These are phyloP conservation scores for Exophiala mesophila DNA, from an alignment of 2,329 filamentous ascomycete genomes.

Conservation along the genomic window DNA sequence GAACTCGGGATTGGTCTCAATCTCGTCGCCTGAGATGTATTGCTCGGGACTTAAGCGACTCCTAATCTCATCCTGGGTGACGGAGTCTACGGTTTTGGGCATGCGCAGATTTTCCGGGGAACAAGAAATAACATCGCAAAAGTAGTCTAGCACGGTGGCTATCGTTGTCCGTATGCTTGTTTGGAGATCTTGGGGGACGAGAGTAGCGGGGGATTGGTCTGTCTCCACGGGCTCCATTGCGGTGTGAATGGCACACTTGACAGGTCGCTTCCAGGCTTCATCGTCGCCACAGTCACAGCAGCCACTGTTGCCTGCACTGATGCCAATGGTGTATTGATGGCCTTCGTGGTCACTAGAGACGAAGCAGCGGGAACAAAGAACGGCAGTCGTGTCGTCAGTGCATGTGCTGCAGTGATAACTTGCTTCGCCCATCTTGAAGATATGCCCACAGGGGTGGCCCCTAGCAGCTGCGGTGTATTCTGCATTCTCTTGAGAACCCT, in stretches of 20 bases:
- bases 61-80: constrained; percentile 71
- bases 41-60: constrained; percentile 74
- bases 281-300: constrained; percentile 97
- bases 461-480: constrained; percentile 90
- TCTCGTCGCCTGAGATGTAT: constrained; percentile 60
- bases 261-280: constrained; percentile 84
- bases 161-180: constrained; percentile 80
- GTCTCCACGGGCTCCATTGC: constrained; percentile 51
- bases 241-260: constrained; percentile 92
- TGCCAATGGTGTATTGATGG: constrained; percentile 82
- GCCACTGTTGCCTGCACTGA: constrained; percentile 85
- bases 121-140: constrained; percentile 97
- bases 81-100: constrained; percentile 74
- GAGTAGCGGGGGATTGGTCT: constrained; percentile 48
- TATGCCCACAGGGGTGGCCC: constrained; percentile 93
- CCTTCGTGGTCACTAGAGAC: constrained; percentile 91
- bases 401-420: constrained; percentile 94
- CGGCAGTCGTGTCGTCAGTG: constrained; percentile 89
- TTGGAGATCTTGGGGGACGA: constrained; percentile 68
- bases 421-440: constrained; percentile 90
- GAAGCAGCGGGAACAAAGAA: constrained; percentile 89
- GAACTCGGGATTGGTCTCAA: constrained; percentile 66
- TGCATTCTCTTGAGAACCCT: constrained; percentile 86
- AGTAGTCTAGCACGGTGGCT: constrained; percentile 79
- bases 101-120: constrained; percentile 91